phyloP scores from a whole-genome alignment of 2,329 filamentous ascomycete genomes.

The Ustilaginoidea virens region DNA sequence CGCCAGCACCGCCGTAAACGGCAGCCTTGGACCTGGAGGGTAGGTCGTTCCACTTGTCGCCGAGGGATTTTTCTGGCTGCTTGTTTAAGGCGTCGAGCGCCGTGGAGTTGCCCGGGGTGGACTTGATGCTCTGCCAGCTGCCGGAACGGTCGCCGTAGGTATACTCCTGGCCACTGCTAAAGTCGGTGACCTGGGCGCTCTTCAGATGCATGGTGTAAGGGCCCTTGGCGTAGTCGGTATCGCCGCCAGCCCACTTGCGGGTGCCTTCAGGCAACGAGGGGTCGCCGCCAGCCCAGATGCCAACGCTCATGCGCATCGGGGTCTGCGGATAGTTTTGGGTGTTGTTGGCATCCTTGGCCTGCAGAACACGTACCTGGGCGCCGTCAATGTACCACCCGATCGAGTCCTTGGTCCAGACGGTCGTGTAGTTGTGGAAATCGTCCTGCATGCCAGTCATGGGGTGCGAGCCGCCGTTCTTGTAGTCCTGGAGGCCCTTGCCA shows the following conservation, averaged over 20 bases:
- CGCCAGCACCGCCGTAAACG: conserved; percentile 33
- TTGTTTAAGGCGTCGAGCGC: conserved; percentile 27
- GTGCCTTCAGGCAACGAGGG: conserved; percentile 37
- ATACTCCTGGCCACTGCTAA: conserved; percentile 49
- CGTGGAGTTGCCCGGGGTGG: conserved; percentile 40
- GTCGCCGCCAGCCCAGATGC: conserved; percentile 51
- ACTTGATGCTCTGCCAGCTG: conserved; percentile 47
- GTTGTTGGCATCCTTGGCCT: conserved; percentile 43
- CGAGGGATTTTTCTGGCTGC: conserved; percentile 25
- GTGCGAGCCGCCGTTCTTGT: conserved; percentile 47
- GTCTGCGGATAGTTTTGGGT: conserved; percentile 59
- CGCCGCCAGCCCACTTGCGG: conserved; percentile 54
- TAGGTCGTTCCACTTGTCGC: conserved; percentile 39
- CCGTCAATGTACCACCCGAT: conserved; percentile 60
- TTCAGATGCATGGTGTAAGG: conserved; percentile 66
- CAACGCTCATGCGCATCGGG: conserved; percentile 54
- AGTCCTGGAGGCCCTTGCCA: conserved; percentile 54
- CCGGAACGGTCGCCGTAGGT: conserved; percentile 46
- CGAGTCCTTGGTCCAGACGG: conserved; percentile 52
- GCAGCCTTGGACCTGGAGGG: conserved; percentile 33
- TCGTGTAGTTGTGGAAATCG: conserved; percentile 62
- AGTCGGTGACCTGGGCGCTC: conserved; percentile 38
- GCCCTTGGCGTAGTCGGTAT: conserved; percentile 46
- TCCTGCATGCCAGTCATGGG: conserved; percentile 36
- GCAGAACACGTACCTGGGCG: conserved; percentile 45